Percentiles rank a stretch among this genome's conserved stretches.
Evolutionary conservation across 306 rosid genomes (phyloP).

Genomic region (Castanopsis chinensis): DNA sequence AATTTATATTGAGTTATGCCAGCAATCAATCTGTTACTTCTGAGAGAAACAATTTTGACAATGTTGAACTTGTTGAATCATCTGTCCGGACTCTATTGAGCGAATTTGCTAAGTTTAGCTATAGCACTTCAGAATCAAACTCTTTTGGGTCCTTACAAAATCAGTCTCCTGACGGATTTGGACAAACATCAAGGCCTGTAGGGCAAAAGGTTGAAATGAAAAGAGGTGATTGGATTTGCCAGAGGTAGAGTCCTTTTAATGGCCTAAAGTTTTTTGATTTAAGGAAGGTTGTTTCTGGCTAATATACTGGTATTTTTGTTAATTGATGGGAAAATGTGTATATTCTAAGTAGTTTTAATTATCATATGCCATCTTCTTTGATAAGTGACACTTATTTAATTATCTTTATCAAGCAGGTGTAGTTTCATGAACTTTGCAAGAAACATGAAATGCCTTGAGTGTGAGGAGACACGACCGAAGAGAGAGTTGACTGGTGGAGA

Average conservation of each 20-base stretch:
- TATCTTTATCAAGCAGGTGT: constrained; percentile 64
- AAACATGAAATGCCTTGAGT: constrained; percentile 81
- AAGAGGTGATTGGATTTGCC: constrained; percentile 93
- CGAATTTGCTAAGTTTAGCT: constrained; percentile 64
- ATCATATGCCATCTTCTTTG: constrained; percentile 8
- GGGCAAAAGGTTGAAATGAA: constrained; percentile 80
- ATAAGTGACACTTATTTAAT: constrained; percentile 4
- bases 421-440: constrained; percentile 95
- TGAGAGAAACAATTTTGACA: constrained; percentile 41
- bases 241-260: constrained; percentile 45
- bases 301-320: background rate
- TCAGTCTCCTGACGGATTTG: constrained; percentile 43
- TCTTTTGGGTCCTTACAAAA: constrained; percentile 40
- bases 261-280: background rate
- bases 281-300: constrained; percentile 2
- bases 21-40: constrained; percentile 49
- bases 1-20: constrained; percentile 73
- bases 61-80: constrained; percentile 62
- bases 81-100: constrained; percentile 65
- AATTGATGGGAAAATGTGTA: constrained; percentile 4
- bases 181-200: constrained; percentile 28
- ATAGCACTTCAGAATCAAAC: constrained; percentile 45
- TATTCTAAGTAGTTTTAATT: background rate
- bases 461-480: constrained; percentile 87
- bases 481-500: constrained; percentile 84